phyloP scores from a whole-genome alignment of 73 alveolate species.

The Paramecium sexaurelia region DNA sequence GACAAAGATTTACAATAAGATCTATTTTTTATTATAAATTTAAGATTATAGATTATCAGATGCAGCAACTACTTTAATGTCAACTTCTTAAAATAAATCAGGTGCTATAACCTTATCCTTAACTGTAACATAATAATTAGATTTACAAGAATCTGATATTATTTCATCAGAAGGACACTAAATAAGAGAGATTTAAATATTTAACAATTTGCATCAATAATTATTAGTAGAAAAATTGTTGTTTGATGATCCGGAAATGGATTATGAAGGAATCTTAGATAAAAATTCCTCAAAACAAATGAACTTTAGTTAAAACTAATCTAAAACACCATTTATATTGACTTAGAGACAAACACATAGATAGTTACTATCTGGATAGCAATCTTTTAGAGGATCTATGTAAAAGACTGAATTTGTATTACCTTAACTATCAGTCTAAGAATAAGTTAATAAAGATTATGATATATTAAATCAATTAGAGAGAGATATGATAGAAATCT shows the following conservation, averaged over 20 bases:
- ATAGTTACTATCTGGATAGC: neutral
- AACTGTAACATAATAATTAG: neutral
- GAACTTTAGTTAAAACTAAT: neutral
- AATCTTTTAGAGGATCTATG: neutral
- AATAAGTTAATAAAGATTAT: neutral
- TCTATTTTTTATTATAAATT: neutral
- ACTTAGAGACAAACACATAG: neutral
- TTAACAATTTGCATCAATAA: neutral
- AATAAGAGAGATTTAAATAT: neutral
- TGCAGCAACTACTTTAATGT: neutral
- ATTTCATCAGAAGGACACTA: conserved; percentile 9
- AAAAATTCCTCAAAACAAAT: neutral
- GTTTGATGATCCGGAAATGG: conserved; percentile 19
- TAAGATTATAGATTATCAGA: neutral
- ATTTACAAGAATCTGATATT: neutral
- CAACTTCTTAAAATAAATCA: neutral
- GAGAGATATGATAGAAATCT: neutral
- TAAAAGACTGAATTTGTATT: neutral
- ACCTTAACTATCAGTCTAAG: neutral
- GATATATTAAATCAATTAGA: neutral
- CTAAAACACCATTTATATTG: neutral
- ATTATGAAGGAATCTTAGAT: neutral
- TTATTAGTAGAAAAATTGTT: neutral
- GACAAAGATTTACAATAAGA: neutral
- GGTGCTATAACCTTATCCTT: neutral